Base-by-base conservation (phyloP, 331 rosid genomes). In the Pyrus hybrid region DNA sequence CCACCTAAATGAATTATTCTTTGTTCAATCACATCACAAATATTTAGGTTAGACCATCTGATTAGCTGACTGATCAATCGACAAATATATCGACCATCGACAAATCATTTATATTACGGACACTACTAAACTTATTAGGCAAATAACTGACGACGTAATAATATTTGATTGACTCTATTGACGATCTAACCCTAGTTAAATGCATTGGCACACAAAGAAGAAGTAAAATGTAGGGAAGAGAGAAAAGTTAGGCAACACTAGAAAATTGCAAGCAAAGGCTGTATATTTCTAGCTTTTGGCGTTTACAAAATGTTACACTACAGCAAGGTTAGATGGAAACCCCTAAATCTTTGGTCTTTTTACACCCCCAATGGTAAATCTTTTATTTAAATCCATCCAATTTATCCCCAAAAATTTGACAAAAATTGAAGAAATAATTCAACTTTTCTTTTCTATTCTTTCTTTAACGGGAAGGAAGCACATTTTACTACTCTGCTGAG, bases 281-380 rank as follows among this genome's bases (percentile, higher is more conserved):
- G 32, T 51, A 67, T 54, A 68, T 62, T 77, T 80, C 70, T 77
- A 41, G 85, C 83, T 79, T 87, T 86, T 72, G 69, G 86, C 77
- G 84, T 67, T 70, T 80, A 75, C 79, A 80, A 86, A 78, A 85
- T 53, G 80, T 82, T 79, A 74, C 84, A 78, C 85, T 86, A 73
- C 56, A 78, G 83, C 80, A 79, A 80, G 75, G 90, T 86, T 80
- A 84, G 87, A 84, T 71, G 80, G 67, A 57, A 85, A 20, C 35
- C 70, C 85, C 70, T 83, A 75, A 72, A 22, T 58, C 63, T 58
- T 23, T 1, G 11, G 29, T 58, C 82, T 90, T 82, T 86, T 83
- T 88, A 87, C 32, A 49, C n/a, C 56, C 56, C n/a, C n/a, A 6
- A 49, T 49, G 21, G 56, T 29, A 61, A 60, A 33, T 18, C 72